These are phyloP conservation scores for Prunella vulgaris DNA, from an alignment of 257 asterid genomes.

Conservation along the genomic window DNA sequence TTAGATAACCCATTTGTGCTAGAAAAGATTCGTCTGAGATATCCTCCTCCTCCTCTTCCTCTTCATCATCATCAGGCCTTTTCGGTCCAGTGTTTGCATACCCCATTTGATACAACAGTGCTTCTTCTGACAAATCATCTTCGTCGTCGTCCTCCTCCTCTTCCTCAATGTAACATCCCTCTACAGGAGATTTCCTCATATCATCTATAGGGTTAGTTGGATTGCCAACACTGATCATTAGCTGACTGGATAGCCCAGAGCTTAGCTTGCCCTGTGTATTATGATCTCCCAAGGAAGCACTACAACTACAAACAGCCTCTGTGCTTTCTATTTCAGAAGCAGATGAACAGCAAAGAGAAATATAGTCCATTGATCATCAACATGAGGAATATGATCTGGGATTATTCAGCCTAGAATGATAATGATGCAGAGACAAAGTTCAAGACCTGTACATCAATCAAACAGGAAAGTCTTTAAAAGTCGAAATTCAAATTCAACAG, in stretches of 20 bases:
- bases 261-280: slow-evolving; percentile 7
- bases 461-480: neutral
- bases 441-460: neutral
- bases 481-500: neutral
- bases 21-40: slow-evolving; percentile 20
- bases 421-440: neutral
- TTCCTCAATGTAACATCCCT: slow-evolving; percentile 13
- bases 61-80: neutral
- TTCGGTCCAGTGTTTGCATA: slow-evolving; percentile 16
- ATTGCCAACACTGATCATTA: slow-evolving; percentile 13
- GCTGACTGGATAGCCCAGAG: slow-evolving; percentile 9
- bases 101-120: slow-evolving; percentile 36
- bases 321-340: neutral
- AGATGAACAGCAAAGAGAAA: neutral
- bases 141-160: slow-evolving; percentile 26
- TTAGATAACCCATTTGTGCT: slow-evolving; percentile 27
- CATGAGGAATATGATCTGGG: slow-evolving; percentile 9
- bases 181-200: neutral
- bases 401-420: slow-evolving; percentile 13
- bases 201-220: neutral
- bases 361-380: slow-evolving; percentile 25
- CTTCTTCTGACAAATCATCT: slow-evolving; percentile 31
- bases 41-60: slow-evolving; percentile 11
- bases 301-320: neutral
- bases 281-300: slow-evolving; percentile 9